Evolutionary conservation across 306 rosid species (phyloP), one percentile per base, ranked within the genome.

Genomic region (Castanea crenata): DNA sequence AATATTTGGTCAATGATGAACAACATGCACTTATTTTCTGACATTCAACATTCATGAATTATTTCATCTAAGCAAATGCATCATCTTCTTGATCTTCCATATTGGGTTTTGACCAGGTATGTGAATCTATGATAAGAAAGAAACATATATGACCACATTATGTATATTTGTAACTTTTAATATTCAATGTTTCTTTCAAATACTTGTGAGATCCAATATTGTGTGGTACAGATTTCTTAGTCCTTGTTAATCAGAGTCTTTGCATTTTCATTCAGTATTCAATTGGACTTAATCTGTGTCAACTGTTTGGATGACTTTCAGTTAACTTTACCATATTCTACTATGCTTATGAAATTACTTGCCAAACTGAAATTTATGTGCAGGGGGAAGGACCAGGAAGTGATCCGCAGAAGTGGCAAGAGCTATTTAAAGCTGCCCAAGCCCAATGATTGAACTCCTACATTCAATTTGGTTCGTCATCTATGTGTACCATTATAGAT

Each of bases 301-400:
- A 63, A 65, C 21, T 5, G 44, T 20, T 32, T 65, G 44, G 71
- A 65, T 65, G 19, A 67, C 51, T 35, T 16, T 21, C 44, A 67
- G 52, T 35, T 18, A 67, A 67, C 52, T 67, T 35, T 1, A 67
- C 52, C 51, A 35, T 67, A 67, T 34, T 34, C 52, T 67, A 49
- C 19, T 12, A 67, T 67, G n/a, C 25, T 18, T 34, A 0, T 8
- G 72, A 67, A 19, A 67, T 32, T 18, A 23, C 46, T 67, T 34
- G 72, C 72, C 6, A 4, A 35, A 35, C 16, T 67, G 72, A 18
- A 67, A 67, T 67, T 67, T 67, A 5, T 35, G 7, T 79, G 74
- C 76, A 94, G 99, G 99, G 99, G 32, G 93, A 91, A 74, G 99
- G 99, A 18, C 99, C 99, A 20, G 97, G 89, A 80, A 88, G 80